phyloP scores from a whole-genome alignment of 352 stramenopile species.

The Globisporangium radiosum region DNA sequence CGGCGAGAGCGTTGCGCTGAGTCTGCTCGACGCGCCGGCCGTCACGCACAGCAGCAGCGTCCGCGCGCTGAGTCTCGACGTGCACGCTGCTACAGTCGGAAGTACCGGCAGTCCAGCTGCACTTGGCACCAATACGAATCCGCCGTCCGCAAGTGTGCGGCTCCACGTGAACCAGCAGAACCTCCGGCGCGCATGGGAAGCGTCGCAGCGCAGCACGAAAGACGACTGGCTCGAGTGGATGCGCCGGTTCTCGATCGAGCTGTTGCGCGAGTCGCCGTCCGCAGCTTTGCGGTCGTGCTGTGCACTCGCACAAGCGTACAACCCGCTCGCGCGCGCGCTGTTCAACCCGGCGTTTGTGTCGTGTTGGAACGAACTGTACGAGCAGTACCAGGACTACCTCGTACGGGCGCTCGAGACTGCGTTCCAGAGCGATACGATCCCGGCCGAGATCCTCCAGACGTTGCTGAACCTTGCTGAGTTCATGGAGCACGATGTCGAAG shows the following conservation, averaged over 20 bases:
- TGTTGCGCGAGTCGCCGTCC: conserved; percentile 95
- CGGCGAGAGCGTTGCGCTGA: conserved; percentile 34
- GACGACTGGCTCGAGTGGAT: conserved; percentile 99
- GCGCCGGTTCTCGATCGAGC: conserved; percentile 92
- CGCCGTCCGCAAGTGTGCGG: conserved; percentile 43
- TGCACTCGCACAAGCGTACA: conserved; percentile 94
- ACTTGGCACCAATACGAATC: conserved; percentile 11
- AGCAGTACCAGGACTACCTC: conserved; percentile 91
- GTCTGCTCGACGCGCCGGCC: conserved; percentile 42
- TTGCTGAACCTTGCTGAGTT: conserved; percentile 98
- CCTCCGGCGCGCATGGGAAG: conserved; percentile 92
- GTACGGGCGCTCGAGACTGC: conserved; percentile 91
- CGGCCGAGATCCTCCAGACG: conserved; percentile 95
- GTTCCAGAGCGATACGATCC: conserved; percentile 89
- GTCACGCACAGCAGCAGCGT: conserved; percentile 40
- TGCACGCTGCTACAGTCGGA: conserved; percentile 22
- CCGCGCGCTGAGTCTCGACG: conserved; percentile 28
- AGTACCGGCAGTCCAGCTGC: conserved; percentile 17
- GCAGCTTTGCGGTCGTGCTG: conserved; percentile 91
- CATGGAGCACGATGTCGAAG: conserved; percentile 97
- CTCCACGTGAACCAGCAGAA: conserved; percentile 92
- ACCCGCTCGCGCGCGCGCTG: conserved; percentile 93
- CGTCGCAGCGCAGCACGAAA: conserved; percentile 87
- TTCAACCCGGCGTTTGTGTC: conserved; percentile 99
- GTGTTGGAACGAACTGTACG: conserved; percentile 96